Base-by-base conservation (phyloP, 257 asterid species). In the Nicotiana sylvestris region DNA sequence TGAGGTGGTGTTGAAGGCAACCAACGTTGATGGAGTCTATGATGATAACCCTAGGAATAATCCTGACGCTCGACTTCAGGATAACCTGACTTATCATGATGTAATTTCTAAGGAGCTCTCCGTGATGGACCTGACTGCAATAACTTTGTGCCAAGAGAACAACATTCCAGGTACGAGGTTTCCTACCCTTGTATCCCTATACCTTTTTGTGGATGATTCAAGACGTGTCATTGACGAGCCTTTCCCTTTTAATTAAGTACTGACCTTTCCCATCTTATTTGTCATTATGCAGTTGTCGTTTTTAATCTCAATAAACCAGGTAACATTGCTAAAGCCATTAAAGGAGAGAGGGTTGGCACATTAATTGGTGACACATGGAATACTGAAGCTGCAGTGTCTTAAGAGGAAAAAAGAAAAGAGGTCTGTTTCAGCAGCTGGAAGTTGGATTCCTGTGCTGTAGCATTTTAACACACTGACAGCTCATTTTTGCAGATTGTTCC, bases 81-180 rank as follows among this genome's bases (percentile, higher is more conserved):
- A 96, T 27, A 89, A 89, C 78, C 85, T 96, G 62, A 89, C 94
- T 35, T 96, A 93, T 83, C 96, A 93, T 55, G 99, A 94, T 18
- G 97, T 96, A 58, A 93, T 85, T 61, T 86, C 99, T 9, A 92
- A 91, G 88, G 99, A 93, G 80, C 95, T 94, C 68, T 92, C 97
- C 0, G 98, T 94, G 69, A 96, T 96, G 99, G 99, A 96, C 90
- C 43, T 93, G 95, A 96, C 98, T 60, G 99, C 99, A 78, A 92
- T 94, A 57, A 96, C 99, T 72, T 87, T 96, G 85, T 96, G 98
- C 93, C 98, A 96, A 90, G 99, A 96, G 89, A 96, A 96, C 87
- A 89, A 94, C 86, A 94, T 96, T 80, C 99, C 99, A 46, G 97
- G 99, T 93, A 89, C 39, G 8, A 49, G 37, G 86, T 72, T 76